These are phyloP conservation scores for Acanthamoeba lenticulata DNA, from an alignment of 208 protist genomes.

Conservation along the genomic window DNA sequence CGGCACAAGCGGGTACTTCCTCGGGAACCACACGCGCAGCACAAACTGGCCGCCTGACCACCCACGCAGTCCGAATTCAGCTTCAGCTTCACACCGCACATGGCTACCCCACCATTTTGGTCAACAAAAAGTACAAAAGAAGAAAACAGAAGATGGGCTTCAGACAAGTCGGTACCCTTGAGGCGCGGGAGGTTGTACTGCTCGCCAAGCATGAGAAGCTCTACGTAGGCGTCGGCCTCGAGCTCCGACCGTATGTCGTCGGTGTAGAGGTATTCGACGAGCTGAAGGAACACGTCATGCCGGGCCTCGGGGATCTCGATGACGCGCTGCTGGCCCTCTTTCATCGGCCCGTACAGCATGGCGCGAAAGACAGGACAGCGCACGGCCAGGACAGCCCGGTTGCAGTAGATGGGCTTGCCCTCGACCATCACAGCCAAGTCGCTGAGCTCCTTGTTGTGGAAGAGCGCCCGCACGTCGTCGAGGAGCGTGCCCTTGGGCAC, in stretches of 20 bases:
- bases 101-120: no score
- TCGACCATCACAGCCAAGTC: neutral
- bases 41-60: neutral
- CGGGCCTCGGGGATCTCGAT: neutral
- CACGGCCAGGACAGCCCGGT: neutral
- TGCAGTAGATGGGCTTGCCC: conserved; percentile 43
- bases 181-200: conserved; percentile 7
- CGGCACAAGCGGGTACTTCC: neutral
- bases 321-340: neutral
- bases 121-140: no score
- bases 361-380: conserved; percentile 17
- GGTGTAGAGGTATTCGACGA: conserved; percentile 1
- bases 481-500: neutral
- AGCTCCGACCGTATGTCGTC: neutral
- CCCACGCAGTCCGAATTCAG: no score
- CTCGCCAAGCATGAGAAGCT: conserved; percentile 37
- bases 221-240: conserved; percentile 4
- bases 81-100: conserved; percentile 32
- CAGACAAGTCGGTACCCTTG: no score
- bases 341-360: conserved; percentile 29
- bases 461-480: neutral
- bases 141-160: no score
- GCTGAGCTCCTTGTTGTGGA: conserved; percentile 38
- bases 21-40: neutral
- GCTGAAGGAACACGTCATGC: neutral